Evolutionary conservation across 768 basidiomycete species (phyloP).

Genomic region (Lentinula edodes): DNA sequence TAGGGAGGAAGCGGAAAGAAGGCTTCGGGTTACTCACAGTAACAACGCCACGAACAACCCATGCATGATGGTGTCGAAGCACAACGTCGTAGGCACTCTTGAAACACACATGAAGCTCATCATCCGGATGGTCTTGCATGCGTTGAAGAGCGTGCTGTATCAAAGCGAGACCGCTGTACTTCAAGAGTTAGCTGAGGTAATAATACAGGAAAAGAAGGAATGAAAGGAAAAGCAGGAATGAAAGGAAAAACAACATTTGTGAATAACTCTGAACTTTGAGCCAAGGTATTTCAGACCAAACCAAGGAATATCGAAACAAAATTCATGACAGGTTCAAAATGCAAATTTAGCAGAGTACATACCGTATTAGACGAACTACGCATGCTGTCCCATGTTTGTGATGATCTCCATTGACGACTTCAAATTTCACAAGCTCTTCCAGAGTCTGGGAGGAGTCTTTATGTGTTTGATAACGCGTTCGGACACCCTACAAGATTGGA

Average conservation of each 20-base stretch:
- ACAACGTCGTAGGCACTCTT: constrained; percentile 65
- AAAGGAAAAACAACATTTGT: background rate
- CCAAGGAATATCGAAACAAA: background rate
- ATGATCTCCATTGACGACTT: constrained; percentile 28
- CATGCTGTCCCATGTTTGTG: constrained; percentile 51
- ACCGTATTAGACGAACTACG: constrained; percentile 65
- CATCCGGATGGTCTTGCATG: constrained; percentile 47
- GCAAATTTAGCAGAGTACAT: constrained; percentile 17
- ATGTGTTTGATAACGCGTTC: constrained; percentile 41
- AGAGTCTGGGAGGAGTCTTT: constrained; percentile 45
- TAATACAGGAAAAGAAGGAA: background rate
- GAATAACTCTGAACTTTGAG: too few relatives aligned
- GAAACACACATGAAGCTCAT: constrained; percentile 65
- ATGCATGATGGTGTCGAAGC: constrained; percentile 60
- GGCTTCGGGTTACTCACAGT: constrained; percentile 32
- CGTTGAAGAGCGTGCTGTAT: constrained; percentile 63
- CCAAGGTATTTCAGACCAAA: background rate
- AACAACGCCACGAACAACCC: constrained; percentile 61
- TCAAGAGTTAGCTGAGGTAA: background rate
- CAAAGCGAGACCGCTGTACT: constrained; percentile 57
- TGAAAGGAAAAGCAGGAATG: background rate
- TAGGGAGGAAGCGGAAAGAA: too few relatives aligned
- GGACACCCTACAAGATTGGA: constrained; percentile 49
- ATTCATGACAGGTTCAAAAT: constrained; percentile 2
- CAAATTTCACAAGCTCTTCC: constrained; percentile 53